A percentile compares a stretch with the other conserved stretches of the same genome.
Evolutionary conservation across 306 rosid species (phyloP).

Genomic region (Casuarina glauca): DNA sequence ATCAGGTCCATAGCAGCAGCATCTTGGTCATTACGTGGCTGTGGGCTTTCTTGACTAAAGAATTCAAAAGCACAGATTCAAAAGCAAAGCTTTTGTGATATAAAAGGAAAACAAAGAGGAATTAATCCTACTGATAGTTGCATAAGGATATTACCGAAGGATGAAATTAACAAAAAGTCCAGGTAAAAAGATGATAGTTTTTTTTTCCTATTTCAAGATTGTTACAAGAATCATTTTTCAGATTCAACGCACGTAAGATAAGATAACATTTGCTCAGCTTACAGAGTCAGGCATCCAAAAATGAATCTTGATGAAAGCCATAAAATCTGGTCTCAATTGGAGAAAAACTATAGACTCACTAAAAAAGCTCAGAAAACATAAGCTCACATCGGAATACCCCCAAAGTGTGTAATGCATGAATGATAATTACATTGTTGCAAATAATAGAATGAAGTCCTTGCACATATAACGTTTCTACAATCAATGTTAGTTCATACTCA

Average conservation of each 20-base stretch:
- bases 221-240: background rate
- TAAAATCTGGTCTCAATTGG: background rate
- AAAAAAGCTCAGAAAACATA: background rate
- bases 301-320: background rate
- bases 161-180: background rate
- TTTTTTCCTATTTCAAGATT: background rate
- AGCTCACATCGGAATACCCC: background rate
- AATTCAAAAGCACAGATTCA: constrained; percentile 26
- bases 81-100: constrained; percentile 7
- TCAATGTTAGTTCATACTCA: background rate
- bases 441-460: background rate
- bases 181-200: background rate
- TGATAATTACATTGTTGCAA: background rate
- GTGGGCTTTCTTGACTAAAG: constrained; percentile 64
- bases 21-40: constrained; percentile 59
- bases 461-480: background rate
- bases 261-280: background rate
- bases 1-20: constrained; percentile 91
- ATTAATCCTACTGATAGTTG: background rate
- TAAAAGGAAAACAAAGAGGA: background rate
- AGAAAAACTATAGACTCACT: background rate
- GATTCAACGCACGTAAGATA: background rate
- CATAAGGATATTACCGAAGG: background rate
- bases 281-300: background rate
- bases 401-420: background rate